Evolutionary conservation across 2,329 filamentous ascomycete genomes (phyloP), one percentile per base, ranked within the genome.

Genomic region (Emmonsia crescens): DNA sequence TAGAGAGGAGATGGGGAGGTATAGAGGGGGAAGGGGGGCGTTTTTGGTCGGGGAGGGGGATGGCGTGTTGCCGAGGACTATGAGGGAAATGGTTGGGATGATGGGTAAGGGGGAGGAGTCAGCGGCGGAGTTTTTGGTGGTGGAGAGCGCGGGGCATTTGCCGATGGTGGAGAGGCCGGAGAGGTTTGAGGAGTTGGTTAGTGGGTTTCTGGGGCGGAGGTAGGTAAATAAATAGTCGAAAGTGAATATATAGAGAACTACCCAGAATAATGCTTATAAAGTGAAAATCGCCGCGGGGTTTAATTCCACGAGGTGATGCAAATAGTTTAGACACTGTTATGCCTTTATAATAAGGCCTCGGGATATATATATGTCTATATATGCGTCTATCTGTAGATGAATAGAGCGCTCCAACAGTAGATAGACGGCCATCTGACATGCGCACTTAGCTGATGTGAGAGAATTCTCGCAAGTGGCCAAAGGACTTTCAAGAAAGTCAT

Each of bases 41-140:
- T 83, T 95, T 60, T 82, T 91, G 0, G 90, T 87, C 0, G 90
- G 90, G 1, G 85, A 85, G 16, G 82, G 80, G 0, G 91, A 95
- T 69, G 90, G 85, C 0, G 87, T 88, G 0, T 70, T 96, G 60
- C 89, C 89, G 0, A 85, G 86, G 76, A 88, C 87, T 3, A 95
- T 96, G 89, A 85, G 87, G 60, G 85, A 85, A 16, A 90, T 92
- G 81, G 84, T 80, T 60, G 79, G 74, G 21, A 72, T 90, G 49
- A 86, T 87, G 10, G 71, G 73, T 9, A 49, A 24, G 10, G 21
- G 21, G 2, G 42, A 21, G 10, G 42, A 46, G 0, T 12, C 52
- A 42, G 65, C 67, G 6, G 62, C 64, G 1, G 66, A 62, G 12
- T 62, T 67, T 8, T 4, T 67, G 29, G 64, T 67, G 8, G 63